These are phyloP conservation scores for Penstemon davidsonii DNA, from an alignment of 257 asterid species.

Conservation along the genomic window DNA sequence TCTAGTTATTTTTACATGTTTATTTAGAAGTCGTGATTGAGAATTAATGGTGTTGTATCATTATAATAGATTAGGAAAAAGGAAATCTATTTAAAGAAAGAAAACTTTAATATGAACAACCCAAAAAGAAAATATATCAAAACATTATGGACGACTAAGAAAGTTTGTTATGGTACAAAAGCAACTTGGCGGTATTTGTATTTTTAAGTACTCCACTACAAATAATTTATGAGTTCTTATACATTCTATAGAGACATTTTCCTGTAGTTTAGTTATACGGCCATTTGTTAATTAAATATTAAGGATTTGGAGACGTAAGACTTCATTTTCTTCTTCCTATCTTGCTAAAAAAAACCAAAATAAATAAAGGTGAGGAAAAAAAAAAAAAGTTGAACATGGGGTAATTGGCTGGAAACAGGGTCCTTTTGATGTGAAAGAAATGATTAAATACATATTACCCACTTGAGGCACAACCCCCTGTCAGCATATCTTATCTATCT, in stretches of 20 bases:
- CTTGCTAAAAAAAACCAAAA: constrained; percentile 20
- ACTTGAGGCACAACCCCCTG: constrained; percentile 48
- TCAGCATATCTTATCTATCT: constrained; percentile 61
- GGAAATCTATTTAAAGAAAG: too few species aligned
- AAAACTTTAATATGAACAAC: not conserved
- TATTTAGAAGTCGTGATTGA: too few species aligned
- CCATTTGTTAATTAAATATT: constrained; percentile 24
- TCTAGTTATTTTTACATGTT: too few species aligned
- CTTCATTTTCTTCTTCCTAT: constrained; percentile 31
- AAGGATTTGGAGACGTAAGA: constrained; percentile 36
- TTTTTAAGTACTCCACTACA: constrained; percentile 6
- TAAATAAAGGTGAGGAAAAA: constrained; percentile 27
- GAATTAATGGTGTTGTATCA: too few species aligned
- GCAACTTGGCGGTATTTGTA: not conserved
- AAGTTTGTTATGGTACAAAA: not conserved
- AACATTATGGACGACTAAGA: too few species aligned
- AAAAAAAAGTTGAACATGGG: constrained; percentile 17
- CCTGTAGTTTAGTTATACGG: constrained; percentile 21
- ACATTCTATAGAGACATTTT: constrained; percentile 14
- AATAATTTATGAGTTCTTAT: not conserved
- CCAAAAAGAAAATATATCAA: not conserved
- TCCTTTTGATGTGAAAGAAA: constrained; percentile 49
- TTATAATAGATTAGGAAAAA: too few species aligned
- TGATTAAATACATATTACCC: constrained; percentile 53
- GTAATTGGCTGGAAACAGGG: constrained; percentile 27